Base-by-base conservation (phyloP, 495 filamentous ascomycete species). In the Daldinia concentrica region DNA sequence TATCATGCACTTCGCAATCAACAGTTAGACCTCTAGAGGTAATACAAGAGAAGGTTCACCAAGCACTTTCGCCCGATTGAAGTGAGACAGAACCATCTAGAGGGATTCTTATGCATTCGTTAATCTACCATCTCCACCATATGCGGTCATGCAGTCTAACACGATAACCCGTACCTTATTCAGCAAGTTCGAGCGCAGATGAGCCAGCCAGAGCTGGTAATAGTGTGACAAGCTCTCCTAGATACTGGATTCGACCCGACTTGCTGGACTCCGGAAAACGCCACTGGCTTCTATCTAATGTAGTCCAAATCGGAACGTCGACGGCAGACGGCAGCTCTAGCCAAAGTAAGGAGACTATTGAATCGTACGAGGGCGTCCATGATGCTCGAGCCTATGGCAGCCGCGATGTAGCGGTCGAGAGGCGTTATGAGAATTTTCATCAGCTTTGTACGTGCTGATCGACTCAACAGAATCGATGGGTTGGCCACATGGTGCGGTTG, bases 41-140 rank as follows among this genome's bases (percentile, higher is more conserved):
- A 71, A 71, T 71, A 74, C 72, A 71, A 64, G 63, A 68, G 51
- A 56, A 70, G 65, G 64, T 71, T 76, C 61, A 66, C 65, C 29
- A 62, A 64, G 69, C 37, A 72, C 48, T 55, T 65, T 71, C 74
- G 73, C 73, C 68, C 76, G 71, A 75, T 61, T 76, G 59, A 68
- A 54, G 76, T 76, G 69, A 71, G 70, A 74, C 76, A 72, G 61
- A 68, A 52, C 59, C 66, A 72, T 68, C 64, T 67, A 71, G 71
- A 64, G 72, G 62, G 66, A 69, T 73, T 76, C 69, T 34, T 62
- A 34, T 66, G 68, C 69, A 73, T 71, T 71, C 74, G 65, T 74
- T 70, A 67, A 72, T 76, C 73, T 78, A 36, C 43, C 55, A 74
- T 76, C 74, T 73, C 76, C 76, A 74, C 72, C 58, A 55, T 71